Evolutionary conservation across 2,329 filamentous ascomycete species (phyloP), one percentile per base, ranked within the genome.

Genomic region (Fonsecaea erecta): DNA sequence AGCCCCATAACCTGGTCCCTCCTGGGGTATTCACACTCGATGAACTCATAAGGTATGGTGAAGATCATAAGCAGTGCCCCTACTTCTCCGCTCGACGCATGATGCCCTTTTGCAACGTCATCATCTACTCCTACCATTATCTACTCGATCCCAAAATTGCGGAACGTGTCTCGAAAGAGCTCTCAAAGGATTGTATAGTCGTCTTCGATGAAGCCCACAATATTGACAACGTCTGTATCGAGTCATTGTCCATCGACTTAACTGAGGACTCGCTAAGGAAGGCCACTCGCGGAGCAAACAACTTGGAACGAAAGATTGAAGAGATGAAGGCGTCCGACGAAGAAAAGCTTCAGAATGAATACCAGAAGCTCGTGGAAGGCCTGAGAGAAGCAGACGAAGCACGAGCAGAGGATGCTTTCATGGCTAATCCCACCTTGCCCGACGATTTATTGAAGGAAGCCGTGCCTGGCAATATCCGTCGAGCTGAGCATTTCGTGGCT

Each of bases 101-200:
- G 95, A 98, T 99, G 94, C 90, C 95, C 73, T 98, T 93, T 75
- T 99, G 95, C 84, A 98, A 99, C 76, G 93, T 99, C 75, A 97
- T 99, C 74, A 99, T 99, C 71, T 99, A 99, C 80, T 99, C 95
- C 0, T 99, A 99, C 75, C 95, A 99, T 78, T 99, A 99, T 75
- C 86, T 99, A 2, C 86, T 99, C 16, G 96, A 99, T 73, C 95
- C 95, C 2, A 99, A 99, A 77, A 99, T 99, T 73, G 95, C 95
- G 12, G 95, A 99, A 75, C 80, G 94, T 64, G 93, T 98, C 1
- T 98, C 95, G 0, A 93, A 90, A 77, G 95, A 99, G 74, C 86
- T 99, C 11, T 97, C 95, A 0, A 97, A 97, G 73, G 96, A 99
- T 77, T 97, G 93, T 76, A 99, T 99, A 59, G 92, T 99, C 21